Percentiles rank a stretch among this genome's conserved stretches.
phyloP scores from a whole-genome alignment of 2,329 filamentous ascomycete genomes.

The Diplocarpon rosae region DNA sequence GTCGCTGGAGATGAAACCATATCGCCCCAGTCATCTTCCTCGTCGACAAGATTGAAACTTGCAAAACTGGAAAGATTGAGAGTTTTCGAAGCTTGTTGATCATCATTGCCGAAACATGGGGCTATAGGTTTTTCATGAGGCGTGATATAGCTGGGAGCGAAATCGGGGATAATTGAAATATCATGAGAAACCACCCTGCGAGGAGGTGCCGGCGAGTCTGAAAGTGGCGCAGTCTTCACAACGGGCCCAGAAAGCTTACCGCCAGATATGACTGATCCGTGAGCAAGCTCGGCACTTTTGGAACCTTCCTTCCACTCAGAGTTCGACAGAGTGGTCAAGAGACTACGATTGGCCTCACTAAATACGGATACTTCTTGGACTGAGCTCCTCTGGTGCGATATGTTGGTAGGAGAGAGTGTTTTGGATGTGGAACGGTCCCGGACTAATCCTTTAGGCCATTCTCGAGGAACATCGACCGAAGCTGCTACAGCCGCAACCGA shows the following conservation, averaged over 20 bases:
- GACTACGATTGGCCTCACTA: constrained; percentile 3
- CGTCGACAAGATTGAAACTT: constrained; percentile 12
- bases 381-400: constrained; percentile 17
- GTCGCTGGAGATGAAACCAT: constrained; percentile 28
- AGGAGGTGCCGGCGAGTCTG: background rate
- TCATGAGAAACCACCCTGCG: background rate
- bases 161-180: background rate
- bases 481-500: constrained; percentile 6
- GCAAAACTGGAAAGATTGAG: background rate
- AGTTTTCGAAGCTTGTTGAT: background rate
- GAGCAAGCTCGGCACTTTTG: background rate
- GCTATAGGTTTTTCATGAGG: background rate
- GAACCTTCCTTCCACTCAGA: constrained; percentile 19
- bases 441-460: constrained; percentile 20
- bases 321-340: constrained; percentile 9
- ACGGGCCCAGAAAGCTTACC: background rate
- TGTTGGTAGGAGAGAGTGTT: constrained; percentile 11
- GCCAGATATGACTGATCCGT: background rate
- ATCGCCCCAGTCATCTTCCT: constrained; percentile 29
- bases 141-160: background rate
- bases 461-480: constrained; percentile 16
- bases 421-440: constrained; percentile 15
- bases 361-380: constrained; percentile 5
- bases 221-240: background rate
- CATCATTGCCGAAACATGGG: too few species aligned